Evolutionary conservation across 2,329 filamentous ascomycete species (phyloP).

Genomic region (Neoarthrinium moseri): DNA sequence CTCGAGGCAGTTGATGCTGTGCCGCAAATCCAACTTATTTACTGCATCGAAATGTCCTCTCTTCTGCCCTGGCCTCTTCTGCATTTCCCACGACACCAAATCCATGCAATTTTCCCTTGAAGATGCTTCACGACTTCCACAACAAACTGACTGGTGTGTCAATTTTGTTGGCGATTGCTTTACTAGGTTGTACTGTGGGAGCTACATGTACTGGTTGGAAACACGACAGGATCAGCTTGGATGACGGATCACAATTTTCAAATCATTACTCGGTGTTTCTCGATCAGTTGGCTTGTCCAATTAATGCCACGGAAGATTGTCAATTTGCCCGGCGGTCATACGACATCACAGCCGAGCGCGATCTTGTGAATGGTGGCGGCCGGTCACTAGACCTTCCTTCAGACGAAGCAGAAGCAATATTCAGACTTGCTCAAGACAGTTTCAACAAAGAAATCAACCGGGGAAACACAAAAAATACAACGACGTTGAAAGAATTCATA

Average conservation of each 20-base stretch:
- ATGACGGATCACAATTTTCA: neutral
- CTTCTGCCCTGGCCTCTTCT: no score
- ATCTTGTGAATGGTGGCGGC: neutral
- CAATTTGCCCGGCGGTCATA: neutral
- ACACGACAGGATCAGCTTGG: neutral
- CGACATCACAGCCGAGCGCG: conserved; percentile 3
- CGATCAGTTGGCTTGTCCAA: neutral
- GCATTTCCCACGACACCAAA: neutral
- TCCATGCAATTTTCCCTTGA: neutral
- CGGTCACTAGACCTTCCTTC: neutral
- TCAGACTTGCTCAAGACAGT: conserved; percentile 2
- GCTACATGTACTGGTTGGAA: neutral
- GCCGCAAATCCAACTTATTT: neutral
- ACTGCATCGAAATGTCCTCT: no score
- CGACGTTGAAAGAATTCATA: neutral
- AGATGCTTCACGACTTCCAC: neutral
- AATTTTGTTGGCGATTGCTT: neutral
- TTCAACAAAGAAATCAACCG: neutral
- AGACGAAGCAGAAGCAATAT: conserved; percentile 6
- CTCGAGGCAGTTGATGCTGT: neutral
- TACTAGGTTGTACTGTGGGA: neutral
- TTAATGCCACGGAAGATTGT: neutral
- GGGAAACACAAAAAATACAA: neutral
- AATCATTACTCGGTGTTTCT: neutral
- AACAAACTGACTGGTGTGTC: neutral